Evolutionary conservation across 164 flowering plant species (phyloP), one percentile per base, ranked within the genome.

Genomic region (Nelumbo lutea): DNA sequence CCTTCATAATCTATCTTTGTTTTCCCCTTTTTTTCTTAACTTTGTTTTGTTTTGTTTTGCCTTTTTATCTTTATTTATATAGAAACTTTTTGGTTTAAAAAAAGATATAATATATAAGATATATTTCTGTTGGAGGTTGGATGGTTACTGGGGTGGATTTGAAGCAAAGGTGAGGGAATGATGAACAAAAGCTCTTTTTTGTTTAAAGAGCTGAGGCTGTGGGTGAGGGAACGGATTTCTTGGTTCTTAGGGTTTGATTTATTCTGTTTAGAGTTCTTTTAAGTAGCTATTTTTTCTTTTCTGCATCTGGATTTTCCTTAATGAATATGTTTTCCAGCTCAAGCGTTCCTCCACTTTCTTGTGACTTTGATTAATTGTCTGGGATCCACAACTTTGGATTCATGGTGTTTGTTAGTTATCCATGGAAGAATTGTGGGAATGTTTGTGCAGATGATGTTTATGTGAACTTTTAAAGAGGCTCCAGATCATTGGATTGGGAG

Each of bases 121-220:
- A 41, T 42, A 11, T 63, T 50, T 64, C 70, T 75, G 70, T 67
- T 73, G 73, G 73, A 70, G 73, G 53, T 80, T 72, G 73, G 76
- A 43, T 69, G 66, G 70, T 73, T 60, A 47, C 13, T 73, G 78
- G 80, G 77, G 79, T 81, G 76, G 72, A 77, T 83, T 83, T 77
- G 78, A 83, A 83, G 84, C 84, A 76, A 85, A 79, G 83, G 63
- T 61, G 73, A 65, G 69, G 73, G 69, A 75, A 50, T 75, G 80
- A 75, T 68, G 72, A 75, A 70, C 61, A 67, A 73, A 70, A 72
- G 13, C 62, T 63, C 69, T 56, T 71, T 63, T 75, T 67, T 67
- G 48, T 45, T 63, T 58, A 38, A 51, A 65, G 62, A 42, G 71
- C 58, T 39, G 39, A n/a, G 56, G 50, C 46, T 65, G 68, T 59